Percentiles rank a stretch among this genome's conserved stretches.
These are phyloP conservation scores for Phyllosticta citribraziliensis DNA, from an alignment of 2,329 filamentous ascomycete genomes.

Conservation along the genomic window DNA sequence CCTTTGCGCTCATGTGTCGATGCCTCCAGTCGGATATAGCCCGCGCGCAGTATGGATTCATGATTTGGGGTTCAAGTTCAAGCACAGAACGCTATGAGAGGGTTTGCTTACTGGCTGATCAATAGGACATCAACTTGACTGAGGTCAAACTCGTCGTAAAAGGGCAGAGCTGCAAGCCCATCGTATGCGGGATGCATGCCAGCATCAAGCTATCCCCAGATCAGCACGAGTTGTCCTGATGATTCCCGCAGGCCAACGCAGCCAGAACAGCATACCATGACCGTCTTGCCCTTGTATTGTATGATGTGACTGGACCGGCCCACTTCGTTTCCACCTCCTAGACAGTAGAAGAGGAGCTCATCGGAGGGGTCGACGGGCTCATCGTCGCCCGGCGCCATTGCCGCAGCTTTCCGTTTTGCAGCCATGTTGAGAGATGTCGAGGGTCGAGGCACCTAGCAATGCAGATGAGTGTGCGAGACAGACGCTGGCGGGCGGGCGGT, in stretches of 20 bases:
- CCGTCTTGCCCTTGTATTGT: constrained; percentile 97
- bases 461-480: background rate
- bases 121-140: constrained; percentile 94
- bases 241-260: background rate
- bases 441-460: background rate
- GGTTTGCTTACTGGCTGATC: constrained; percentile 88
- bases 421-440: constrained; percentile 52
- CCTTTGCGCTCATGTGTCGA: background rate
- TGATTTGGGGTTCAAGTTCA: constrained; percentile 1
- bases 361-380: constrained; percentile 89
- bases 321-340: constrained; percentile 95
- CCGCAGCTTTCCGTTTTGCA: constrained; percentile 80
- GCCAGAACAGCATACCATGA: constrained; percentile 65
- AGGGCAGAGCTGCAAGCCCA: constrained; percentile 83
- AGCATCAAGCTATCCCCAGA: constrained; percentile 65
- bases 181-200: constrained; percentile 96
- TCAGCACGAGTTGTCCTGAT: constrained; percentile 15
- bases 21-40: background rate
- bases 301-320: constrained; percentile 95
- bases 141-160: constrained; percentile 97
- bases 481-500: background rate
- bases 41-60: background rate
- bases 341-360: constrained; percentile 84
- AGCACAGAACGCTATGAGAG: constrained; percentile 11
- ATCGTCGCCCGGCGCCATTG: constrained; percentile 64